These are phyloP conservation scores for Tuctoria greenei DNA, from an alignment of 176 grass and related monocot genomes.

Conservation along the genomic window DNA sequence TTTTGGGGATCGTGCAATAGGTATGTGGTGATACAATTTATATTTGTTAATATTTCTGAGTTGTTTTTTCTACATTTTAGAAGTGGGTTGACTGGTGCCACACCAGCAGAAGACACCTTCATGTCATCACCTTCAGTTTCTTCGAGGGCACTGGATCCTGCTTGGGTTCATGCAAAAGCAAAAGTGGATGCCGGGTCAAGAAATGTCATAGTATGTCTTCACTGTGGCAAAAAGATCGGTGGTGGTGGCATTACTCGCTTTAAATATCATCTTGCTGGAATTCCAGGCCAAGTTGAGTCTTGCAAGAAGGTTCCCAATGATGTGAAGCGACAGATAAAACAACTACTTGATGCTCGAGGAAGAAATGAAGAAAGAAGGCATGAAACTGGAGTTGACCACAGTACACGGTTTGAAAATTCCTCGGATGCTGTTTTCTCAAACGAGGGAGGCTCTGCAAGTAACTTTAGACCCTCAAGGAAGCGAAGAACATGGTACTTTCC, in stretches of 20 bases:
- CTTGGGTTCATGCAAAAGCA: conserved; percentile 60
- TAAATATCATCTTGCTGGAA: conserved; percentile 60
- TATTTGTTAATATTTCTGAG: not conserved
- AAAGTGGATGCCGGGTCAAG: conserved; percentile 32
- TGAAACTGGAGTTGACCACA: conserved; percentile 2
- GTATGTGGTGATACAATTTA: not conserved
- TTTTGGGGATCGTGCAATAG: not conserved
- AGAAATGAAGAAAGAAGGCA: conserved; percentile 46
- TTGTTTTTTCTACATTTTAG: not conserved
- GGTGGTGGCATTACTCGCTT: conserved; percentile 46
- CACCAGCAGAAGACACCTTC: conserved; percentile 1
- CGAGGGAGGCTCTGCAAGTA: conserved; percentile 23
- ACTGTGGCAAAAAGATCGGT: conserved; percentile 52
- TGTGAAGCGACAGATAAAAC: conserved; percentile 45
- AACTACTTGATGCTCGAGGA: conserved; percentile 30
- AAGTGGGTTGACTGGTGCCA: not conserved
- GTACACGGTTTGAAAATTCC: conserved; percentile 10
- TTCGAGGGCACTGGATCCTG: conserved; percentile 41
- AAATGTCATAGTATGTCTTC: conserved; percentile 43
- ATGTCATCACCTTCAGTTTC: conserved; percentile 39
- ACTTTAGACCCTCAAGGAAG: conserved; percentile 38
- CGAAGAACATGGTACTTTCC: conserved; percentile 33
- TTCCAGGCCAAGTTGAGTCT: conserved; percentile 48
- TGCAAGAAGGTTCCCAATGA: conserved; percentile 53
- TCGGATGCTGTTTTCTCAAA: conserved; percentile 9